These are phyloP conservation scores for Tolypocladium paradoxum DNA, from an alignment of 2,329 filamentous ascomycete species.

Conservation along the genomic window DNA sequence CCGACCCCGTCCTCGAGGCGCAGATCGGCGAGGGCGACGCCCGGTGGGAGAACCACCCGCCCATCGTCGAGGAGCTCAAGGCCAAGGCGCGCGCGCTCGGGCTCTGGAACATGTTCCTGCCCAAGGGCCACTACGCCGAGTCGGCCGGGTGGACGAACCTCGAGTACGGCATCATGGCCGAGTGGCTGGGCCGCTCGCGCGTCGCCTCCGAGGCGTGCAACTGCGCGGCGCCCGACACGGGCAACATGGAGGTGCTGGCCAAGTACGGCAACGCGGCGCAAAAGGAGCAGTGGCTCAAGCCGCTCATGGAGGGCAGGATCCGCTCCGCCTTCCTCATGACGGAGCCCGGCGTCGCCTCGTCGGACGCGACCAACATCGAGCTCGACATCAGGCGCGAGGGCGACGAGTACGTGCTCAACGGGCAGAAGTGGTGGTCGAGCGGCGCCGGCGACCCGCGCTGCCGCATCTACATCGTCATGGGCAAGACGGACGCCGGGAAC, in stretches of 20 bases:
- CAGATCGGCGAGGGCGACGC: constrained; percentile 66
- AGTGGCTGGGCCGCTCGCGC: constrained; percentile 80
- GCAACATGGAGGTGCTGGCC: constrained; percentile 91
- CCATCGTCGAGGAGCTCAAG: constrained; percentile 83
- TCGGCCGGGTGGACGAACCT: constrained; percentile 90
- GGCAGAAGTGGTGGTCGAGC: constrained; percentile 98
- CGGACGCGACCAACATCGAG: constrained; percentile 87
- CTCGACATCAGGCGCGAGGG: constrained; percentile 74
- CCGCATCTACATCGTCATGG: constrained; percentile 92
- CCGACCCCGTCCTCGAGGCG: constrained; percentile 69
- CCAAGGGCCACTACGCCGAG: constrained; percentile 89
- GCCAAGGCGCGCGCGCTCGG: constrained; percentile 69
- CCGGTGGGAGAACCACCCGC: constrained; percentile 72
- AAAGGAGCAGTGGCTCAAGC: constrained; percentile 73
- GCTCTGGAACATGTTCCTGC: constrained; percentile 97
- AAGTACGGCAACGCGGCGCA: constrained; percentile 82
- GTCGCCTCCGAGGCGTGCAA: constrained; percentile 80
- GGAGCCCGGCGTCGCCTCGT: constrained; percentile 78
- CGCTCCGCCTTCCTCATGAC: constrained; percentile 91
- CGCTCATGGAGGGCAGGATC: constrained; percentile 74
- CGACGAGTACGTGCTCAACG: constrained; percentile 84
- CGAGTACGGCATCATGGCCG: constrained; percentile 96
- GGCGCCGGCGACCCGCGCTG: constrained; percentile 90
- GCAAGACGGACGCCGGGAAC: constrained; percentile 73
- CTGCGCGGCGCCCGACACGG: constrained; percentile 83